Evolutionary conservation across 306 rosid species (phyloP).

Genomic region (Potentilla sterilis): DNA sequence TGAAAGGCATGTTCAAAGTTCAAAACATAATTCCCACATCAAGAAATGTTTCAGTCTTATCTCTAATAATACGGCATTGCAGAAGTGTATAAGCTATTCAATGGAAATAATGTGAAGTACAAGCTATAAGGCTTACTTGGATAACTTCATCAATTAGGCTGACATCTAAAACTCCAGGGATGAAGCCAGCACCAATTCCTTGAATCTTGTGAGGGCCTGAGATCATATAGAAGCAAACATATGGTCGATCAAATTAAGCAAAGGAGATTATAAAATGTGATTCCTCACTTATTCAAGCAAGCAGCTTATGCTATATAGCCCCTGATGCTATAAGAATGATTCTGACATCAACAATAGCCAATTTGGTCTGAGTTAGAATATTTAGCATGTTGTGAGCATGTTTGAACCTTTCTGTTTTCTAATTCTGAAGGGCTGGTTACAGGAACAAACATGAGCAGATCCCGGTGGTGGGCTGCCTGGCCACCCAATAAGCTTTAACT

Average conservation of each 20-base stretch:
- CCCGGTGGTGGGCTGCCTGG: not conserved
- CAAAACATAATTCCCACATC: not conserved
- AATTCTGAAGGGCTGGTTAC: not conserved
- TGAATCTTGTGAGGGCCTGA: conserved; percentile 97
- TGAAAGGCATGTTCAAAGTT: not conserved
- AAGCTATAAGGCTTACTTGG: conserved; percentile 61
- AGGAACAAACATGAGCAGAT: not conserved
- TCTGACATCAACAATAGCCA: not conserved
- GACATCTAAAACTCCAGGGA: conserved; percentile 88
- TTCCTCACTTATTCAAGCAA: not conserved
- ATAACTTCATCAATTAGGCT: conserved; percentile 68
- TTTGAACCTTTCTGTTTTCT: not conserved
- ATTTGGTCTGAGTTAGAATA: not conserved
- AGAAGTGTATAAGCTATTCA: not conserved
- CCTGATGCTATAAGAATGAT: not conserved
- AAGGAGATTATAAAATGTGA: not conserved
- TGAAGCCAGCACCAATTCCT: conserved; percentile 98
- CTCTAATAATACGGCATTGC: not conserved
- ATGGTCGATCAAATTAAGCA: conserved; percentile 26
- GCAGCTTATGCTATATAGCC: not conserved
- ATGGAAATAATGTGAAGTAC: not conserved
- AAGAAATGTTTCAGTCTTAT: not conserved
- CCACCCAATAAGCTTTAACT: not conserved
- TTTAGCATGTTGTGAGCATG: not conserved
- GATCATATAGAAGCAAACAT: conserved; percentile 20